phyloP scores from a whole-genome alignment of 2,329 filamentous ascomycete species.

The Cladosporium halotolerans region DNA sequence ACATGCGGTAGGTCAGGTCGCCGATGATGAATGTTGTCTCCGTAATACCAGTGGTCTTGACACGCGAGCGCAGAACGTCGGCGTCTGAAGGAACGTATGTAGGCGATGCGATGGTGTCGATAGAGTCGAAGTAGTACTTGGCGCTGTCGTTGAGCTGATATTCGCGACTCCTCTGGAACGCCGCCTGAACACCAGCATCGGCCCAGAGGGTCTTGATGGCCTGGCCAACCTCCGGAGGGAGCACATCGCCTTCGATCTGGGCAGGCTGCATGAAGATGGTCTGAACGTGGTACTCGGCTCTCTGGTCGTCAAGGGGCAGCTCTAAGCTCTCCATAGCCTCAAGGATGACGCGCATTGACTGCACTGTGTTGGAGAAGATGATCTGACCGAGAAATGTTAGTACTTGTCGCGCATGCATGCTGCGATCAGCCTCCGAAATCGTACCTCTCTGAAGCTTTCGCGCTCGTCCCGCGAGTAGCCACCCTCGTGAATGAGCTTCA shows the following conservation, averaged over 20 bases:
- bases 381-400: constrained; percentile 34
- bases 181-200: constrained; percentile 85
- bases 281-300: constrained; percentile 94
- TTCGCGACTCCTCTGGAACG: constrained; percentile 90
- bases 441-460: constrained; percentile 58
- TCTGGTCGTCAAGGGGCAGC: constrained; percentile 81
- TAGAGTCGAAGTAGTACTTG: constrained; percentile 96
- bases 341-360: constrained; percentile 64
- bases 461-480: constrained; percentile 89
- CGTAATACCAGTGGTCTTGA: constrained; percentile 96
- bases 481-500: constrained; percentile 99
- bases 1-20: constrained; percentile 93
- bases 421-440: background rate
- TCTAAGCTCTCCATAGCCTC: constrained; percentile 64
- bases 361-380: constrained; percentile 66
- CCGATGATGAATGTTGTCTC: constrained; percentile 95
- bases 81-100: constrained; percentile 95
- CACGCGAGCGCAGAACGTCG: constrained; percentile 89
- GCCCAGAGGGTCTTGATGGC: constrained; percentile 92
- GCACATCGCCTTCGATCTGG: constrained; percentile 89
- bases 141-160: constrained; percentile 96
- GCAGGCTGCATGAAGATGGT: constrained; percentile 98
- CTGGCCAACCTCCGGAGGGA: constrained; percentile 88
- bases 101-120: constrained; percentile 79
- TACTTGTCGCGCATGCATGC: background rate